phyloP scores from a whole-genome alignment of 2,329 filamentous ascomycete species.

The Epichloe elymi region DNA sequence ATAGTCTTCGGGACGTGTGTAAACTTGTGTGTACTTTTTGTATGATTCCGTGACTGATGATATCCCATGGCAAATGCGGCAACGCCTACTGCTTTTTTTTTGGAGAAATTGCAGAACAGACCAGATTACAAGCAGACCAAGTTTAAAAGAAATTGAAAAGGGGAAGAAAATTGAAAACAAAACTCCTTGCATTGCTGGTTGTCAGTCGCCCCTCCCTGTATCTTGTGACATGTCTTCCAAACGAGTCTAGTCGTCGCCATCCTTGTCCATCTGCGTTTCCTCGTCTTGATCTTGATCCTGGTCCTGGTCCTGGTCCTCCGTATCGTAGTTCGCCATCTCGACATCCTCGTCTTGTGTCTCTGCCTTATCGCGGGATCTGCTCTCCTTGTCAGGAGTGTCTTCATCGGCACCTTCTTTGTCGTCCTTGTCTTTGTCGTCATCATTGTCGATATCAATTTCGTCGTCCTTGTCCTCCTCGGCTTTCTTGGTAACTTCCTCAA shows the following conservation, averaged over 20 bases:
- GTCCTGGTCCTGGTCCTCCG: constrained; percentile 21
- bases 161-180: background rate
- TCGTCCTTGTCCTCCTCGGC: constrained; percentile 16
- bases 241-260: constrained; percentile 11
- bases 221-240: background rate
- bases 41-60: no score
- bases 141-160: background rate
- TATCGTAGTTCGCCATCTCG: constrained; percentile 35
- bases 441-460: constrained; percentile 10
- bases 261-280: constrained; percentile 22
- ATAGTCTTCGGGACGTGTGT: no score
- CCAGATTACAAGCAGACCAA: no score
- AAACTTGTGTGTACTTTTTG: no score
- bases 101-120: no score
- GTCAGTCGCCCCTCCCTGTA: background rate
- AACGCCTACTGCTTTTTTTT: no score
- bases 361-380: constrained; percentile 14
- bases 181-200: constrained; percentile 1
- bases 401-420: constrained; percentile 7
- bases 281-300: constrained; percentile 4
- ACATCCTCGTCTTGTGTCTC: constrained; percentile 33
- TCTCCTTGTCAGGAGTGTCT: constrained; percentile 10
- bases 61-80: no score
- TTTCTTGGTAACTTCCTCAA: constrained; percentile 15
- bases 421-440: constrained; percentile 2